Base-by-base conservation (phyloP, 768 basidiomycete genomes). In the Termitomyces sp. region DNA sequence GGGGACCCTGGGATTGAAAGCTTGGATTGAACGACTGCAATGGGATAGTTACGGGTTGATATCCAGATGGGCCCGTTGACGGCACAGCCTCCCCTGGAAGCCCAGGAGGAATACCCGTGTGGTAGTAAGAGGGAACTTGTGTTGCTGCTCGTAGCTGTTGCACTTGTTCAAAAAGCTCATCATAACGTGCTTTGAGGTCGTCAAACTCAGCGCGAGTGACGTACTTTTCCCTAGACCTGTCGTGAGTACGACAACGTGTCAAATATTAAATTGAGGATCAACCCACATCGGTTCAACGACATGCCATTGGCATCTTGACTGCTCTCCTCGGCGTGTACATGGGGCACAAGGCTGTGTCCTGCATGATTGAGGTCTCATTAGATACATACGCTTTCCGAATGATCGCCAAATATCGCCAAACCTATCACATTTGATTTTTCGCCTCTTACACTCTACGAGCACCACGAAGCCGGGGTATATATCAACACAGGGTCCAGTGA, bases 381-480 rank as follows among this genome's bases (percentile, higher is more conserved):
- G 56, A 48, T 61, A 56, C 17, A 27, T 10, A 28, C n/a, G 6
- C n/a, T 40, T 40, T 11, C n/a, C 28, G 5, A 52, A 54, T 47
- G 35, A 43, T 46, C 54, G 51, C 56, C 54, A 3, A 65, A 51
- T 35, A 55, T 62, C 64, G 66, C 53, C 65, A 67, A 40, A 88
- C 87, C 88, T 88, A 75, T 93, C 89, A 70, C 91, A 93, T 67
- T 88, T 89, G 70, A 92, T 92, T 77, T 93, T 92, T 42, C 90
- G 80, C 64, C 90, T 75, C 70, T 92, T 92, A 70, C 90, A 92
- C 69, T 91, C 91, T 91, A 66, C 47, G 54, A 41, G 54, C 46
- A 52, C 27, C 48, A 54, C 23, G 40, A 54, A 39, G 32, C 64
- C 67, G 66, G 63, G 66, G 70, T 66, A 68, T 66, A 68, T 65